These are phyloP conservation scores for Debaryomyces subglobosus DNA, from an alignment of 1,139 yeast genomes.

Conservation along the genomic window DNA sequence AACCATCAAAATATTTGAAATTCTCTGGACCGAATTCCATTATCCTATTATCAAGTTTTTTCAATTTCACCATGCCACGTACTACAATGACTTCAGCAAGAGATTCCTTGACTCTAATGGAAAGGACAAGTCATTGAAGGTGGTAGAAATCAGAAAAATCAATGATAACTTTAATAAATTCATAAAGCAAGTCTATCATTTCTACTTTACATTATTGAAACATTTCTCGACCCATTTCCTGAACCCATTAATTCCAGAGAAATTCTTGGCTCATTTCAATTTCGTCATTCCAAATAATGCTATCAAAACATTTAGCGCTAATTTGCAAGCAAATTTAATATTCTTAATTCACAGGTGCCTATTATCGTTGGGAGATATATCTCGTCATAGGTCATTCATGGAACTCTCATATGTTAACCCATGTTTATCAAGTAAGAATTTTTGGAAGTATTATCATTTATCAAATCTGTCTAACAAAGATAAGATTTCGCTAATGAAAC, in stretches of 20 bases:
- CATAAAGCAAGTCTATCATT: constrained; percentile 46
- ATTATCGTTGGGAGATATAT: constrained; percentile 59
- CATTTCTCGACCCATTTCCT: constrained; percentile 40
- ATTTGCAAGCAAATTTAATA: constrained; percentile 44
- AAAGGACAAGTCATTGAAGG: constrained; percentile 21
- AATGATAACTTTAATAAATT: constrained; percentile 55
- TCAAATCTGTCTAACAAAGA: constrained; percentile 29
- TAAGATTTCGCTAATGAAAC: constrained; percentile 23
- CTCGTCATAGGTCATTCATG: constrained; percentile 56
- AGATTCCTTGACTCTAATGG: constrained; percentile 16
- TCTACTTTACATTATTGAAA: constrained; percentile 46
- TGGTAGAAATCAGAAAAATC: constrained; percentile 60
- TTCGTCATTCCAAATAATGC: constrained; percentile 21
- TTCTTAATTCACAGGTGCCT: constrained; percentile 57
- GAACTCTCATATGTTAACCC: constrained; percentile 46
- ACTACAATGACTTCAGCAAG: constrained; percentile 20
- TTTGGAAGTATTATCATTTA: constrained; percentile 32
- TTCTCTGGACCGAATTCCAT: constrained; percentile 62
- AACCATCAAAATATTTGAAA: constrained; percentile 44
- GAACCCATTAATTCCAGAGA: constrained; percentile 36
- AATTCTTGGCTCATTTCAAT: constrained; percentile 27
- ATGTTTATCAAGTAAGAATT: constrained; percentile 33
- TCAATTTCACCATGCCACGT: constrained; percentile 41
- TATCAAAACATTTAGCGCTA: constrained; percentile 18
- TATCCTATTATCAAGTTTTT: constrained; percentile 64